Evolutionary conservation across 2,329 filamentous ascomycete genomes (phyloP).

Genomic region (Aspergillus sojae): DNA sequence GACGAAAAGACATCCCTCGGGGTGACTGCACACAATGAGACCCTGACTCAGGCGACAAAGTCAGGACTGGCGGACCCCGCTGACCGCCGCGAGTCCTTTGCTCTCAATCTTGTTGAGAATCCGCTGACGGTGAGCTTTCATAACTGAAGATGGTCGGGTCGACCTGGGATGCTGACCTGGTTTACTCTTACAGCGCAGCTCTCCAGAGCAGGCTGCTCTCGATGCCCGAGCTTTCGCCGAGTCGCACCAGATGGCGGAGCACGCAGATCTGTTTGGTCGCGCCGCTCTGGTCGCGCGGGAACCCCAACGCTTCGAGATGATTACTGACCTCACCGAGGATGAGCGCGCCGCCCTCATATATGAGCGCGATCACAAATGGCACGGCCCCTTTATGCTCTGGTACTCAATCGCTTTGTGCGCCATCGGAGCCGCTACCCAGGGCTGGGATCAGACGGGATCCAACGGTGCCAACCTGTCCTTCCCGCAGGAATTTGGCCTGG

Average conservation of each 20-base stretch:
- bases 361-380: slow-evolving; percentile 52
- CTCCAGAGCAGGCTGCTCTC: slow-evolving; percentile 32
- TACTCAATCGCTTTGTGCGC: slow-evolving; percentile 53
- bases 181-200: slow-evolving; percentile 28
- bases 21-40: slow-evolving; percentile 10
- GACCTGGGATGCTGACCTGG: neutral
- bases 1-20: slow-evolving; percentile 11
- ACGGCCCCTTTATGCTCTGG: slow-evolving; percentile 49
- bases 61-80: slow-evolving; percentile 5
- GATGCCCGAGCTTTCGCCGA: slow-evolving; percentile 37
- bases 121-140: slow-evolving; percentile 44
- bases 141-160: neutral
- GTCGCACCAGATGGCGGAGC: slow-evolving; percentile 36
- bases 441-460: slow-evolving; percentile 57
- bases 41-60: neutral
- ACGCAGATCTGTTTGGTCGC: slow-evolving; percentile 40
- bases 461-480: slow-evolving; percentile 57
- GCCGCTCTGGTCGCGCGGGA: slow-evolving; percentile 41
- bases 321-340: slow-evolving; percentile 43
- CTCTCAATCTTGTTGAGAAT: slow-evolving; percentile 52
- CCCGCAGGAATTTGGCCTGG: slow-evolving; percentile 47
- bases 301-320: slow-evolving; percentile 21
- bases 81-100: slow-evolving; percentile 43
- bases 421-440: slow-evolving; percentile 53
- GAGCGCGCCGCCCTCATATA: slow-evolving; percentile 48